phyloP scores from a whole-genome alignment of 192 early-diverging fungal genomes.

The Bifiguratus adelaidae region DNA sequence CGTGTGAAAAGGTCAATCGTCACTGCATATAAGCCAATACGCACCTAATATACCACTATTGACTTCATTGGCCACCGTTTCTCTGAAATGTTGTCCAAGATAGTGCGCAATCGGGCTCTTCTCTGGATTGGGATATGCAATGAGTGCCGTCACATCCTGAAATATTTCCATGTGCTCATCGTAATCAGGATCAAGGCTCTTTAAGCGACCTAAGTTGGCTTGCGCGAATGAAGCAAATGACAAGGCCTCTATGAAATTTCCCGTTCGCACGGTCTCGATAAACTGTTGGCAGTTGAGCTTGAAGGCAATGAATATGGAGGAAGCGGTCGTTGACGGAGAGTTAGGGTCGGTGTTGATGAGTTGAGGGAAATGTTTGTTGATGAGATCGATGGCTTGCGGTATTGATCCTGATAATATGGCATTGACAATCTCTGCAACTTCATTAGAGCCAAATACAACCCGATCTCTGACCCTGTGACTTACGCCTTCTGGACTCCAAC shows the following conservation, averaged over 20 bases:
- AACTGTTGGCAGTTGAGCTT: constrained; percentile 53
- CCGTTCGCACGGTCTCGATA: constrained; percentile 42
- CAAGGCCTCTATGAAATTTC: constrained; percentile 35
- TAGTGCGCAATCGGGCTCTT: constrained; percentile 36
- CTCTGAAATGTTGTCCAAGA: constrained; percentile 40
- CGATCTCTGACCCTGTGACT: too few relatives aligned
- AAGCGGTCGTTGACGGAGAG: constrained; percentile 18
- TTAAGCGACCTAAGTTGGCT: constrained; percentile 31
- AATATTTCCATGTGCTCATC: constrained; percentile 29
- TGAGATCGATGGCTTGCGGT: constrained; percentile 15
- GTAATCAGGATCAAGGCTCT: constrained; percentile 12
- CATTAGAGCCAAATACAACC: too few relatives aligned
- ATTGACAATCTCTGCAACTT: constrained; percentile 33
- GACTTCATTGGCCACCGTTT: constrained; percentile 42
- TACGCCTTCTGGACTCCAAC: too few relatives aligned
- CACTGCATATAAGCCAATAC: background rate
- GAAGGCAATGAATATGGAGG: constrained; percentile 39
- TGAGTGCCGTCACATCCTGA: constrained; percentile 36
- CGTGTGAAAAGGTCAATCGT: background rate
- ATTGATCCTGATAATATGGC: constrained; percentile 32
- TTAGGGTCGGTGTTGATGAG: constrained; percentile 18
- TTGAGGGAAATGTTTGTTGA: constrained; percentile 20
- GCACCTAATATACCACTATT: constrained; percentile 58
- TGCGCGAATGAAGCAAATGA: constrained; percentile 55
- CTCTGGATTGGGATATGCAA: constrained; percentile 51